Evolutionary conservation across 768 basidiomycete genomes (phyloP).

Genomic region (Clavulina sp.): DNA sequence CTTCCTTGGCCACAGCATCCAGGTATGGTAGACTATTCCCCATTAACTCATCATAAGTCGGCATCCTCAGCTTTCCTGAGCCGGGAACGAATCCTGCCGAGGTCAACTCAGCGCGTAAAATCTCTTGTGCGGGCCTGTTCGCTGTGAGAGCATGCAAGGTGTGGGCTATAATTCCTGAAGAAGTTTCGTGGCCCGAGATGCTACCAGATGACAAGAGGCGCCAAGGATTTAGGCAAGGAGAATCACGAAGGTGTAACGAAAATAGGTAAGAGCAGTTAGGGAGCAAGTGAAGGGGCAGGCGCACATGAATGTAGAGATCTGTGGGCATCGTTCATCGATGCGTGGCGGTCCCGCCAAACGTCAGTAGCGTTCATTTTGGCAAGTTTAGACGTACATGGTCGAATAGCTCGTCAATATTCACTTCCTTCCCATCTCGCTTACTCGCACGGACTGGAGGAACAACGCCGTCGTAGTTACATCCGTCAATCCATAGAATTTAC

Average conservation of each 20-base stretch:
- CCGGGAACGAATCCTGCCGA: neutral
- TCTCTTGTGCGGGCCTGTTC: constrained; percentile 8
- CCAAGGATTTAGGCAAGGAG: neutral
- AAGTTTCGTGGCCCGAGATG: constrained; percentile 10
- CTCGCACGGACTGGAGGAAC: neutral
- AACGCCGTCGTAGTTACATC: no score
- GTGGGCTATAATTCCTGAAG: constrained; percentile 6
- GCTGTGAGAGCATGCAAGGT: constrained; percentile 8
- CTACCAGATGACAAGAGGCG: neutral
- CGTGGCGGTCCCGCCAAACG: neutral
- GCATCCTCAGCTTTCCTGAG: no score
- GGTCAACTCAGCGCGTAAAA: constrained; percentile 8
- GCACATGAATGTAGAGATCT: neutral
- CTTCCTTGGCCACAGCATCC: constrained; percentile 10
- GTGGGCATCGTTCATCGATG: neutral
- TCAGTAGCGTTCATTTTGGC: neutral
- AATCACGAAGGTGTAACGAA: neutral
- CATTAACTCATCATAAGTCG: constrained; percentile 10
- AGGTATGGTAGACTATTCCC: constrained; percentile 5
- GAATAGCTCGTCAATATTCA: constrained; percentile 8
- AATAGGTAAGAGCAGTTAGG: neutral
- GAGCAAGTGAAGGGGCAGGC: neutral
- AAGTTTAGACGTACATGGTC: constrained; percentile 4
- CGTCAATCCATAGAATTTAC: no score
- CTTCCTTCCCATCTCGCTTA: neutral